Evolutionary conservation across 352 stramenopile species (phyloP), one percentile per base, ranked within the genome.

Genomic region (Globisporangium parvum): DNA sequence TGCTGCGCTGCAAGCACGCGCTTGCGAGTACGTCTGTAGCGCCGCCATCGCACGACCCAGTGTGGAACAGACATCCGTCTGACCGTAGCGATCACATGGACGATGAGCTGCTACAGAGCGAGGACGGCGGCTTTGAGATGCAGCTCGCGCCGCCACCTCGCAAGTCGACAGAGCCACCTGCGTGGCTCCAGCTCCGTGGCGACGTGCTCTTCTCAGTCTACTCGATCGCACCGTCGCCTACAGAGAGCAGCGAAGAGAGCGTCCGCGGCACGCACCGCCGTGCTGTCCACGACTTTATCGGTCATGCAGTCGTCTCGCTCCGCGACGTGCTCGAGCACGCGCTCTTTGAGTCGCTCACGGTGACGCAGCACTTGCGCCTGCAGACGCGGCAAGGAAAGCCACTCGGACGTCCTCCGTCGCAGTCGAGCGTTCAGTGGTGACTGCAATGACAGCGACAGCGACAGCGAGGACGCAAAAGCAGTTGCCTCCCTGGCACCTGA

Each of bases 131-230:
- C 3, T 87, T 87, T 51, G 65, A 79, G 28, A 67, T 90, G 28
- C 69, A 79, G 21, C 41, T 88, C 9, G 65, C 63, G n/a, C 69
- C 75, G 15, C 67, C 64, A 12, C 20, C 42, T 14, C 11, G 0
- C 8, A 62, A 70, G 23, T 9, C 31, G 12, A 31, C 59, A 0
- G 68, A 54, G 14, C 60, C 63, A 35, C 59, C 66, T 17, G 62
- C 68, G 8, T 87, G 80, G 80, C 50, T 65, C 23, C 70, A 81
- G 42, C 59, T 91, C 1, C 69, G 65, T 44, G 77, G 80, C 10
- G 73, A 85, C 37, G n/a, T 91, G 3, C 58, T 87, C 48, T 85
- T 88, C 56, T 82, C 68, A 2, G 67, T 88, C 2, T 87, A 85
- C 48, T 68, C 76, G 23, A 45, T 11, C 10, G 31, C 31, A 11